phyloP scores from a whole-genome alignment of 768 basidiomycete genomes.

The Amanita inopinata region DNA sequence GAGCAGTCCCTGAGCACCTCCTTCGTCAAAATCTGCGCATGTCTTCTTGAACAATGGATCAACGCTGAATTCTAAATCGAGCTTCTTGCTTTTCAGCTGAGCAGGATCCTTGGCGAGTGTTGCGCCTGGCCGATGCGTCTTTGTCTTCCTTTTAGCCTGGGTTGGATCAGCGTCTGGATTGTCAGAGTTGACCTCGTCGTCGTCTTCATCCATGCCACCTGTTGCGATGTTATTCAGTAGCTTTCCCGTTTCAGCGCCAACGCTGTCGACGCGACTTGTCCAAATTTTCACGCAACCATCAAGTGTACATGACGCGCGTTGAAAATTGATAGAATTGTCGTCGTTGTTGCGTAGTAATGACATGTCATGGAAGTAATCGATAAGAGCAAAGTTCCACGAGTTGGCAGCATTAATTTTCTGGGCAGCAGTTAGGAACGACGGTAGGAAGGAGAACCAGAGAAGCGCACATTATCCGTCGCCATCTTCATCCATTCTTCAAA shows the following conservation, averaged over 20 bases:
- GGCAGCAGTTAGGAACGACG: slow-evolving; percentile 11
- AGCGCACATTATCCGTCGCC: slow-evolving; percentile 92
- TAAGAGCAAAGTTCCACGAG: slow-evolving; percentile 96
- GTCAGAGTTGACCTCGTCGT: slow-evolving; percentile 54
- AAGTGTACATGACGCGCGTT: slow-evolving; percentile 93
- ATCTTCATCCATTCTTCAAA: slow-evolving; percentile 99
- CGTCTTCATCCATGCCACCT: slow-evolving; percentile 42
- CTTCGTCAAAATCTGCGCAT: slow-evolving; percentile 96
- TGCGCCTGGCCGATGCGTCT: slow-evolving; percentile 59
- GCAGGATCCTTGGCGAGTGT: slow-evolving; percentile 84
- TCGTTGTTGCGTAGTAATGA: slow-evolving; percentile 85
- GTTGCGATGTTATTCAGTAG: slow-evolving; percentile 81
- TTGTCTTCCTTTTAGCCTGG: slow-evolving; percentile 48
- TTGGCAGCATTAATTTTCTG: slow-evolving; percentile 99
- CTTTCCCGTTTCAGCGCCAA: slow-evolving; percentile 94
- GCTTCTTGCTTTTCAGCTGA: slow-evolving; percentile 81
- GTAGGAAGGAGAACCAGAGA: slow-evolving; percentile 7
- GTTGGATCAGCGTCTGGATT: slow-evolving; percentile 60
- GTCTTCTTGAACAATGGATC: slow-evolving; percentile 98
- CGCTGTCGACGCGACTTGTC: slow-evolving; percentile 95
- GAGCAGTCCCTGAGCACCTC: slow-evolving; percentile 87
- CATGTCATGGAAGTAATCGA: slow-evolving; percentile 99
- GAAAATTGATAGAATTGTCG: slow-evolving; percentile 98
- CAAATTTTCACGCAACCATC: slow-evolving; percentile 99
- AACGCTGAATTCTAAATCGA: slow-evolving; percentile 91